phyloP scores from a whole-genome alignment of 495 filamentous ascomycete genomes.

The Annulohypoxylon stygium region DNA sequence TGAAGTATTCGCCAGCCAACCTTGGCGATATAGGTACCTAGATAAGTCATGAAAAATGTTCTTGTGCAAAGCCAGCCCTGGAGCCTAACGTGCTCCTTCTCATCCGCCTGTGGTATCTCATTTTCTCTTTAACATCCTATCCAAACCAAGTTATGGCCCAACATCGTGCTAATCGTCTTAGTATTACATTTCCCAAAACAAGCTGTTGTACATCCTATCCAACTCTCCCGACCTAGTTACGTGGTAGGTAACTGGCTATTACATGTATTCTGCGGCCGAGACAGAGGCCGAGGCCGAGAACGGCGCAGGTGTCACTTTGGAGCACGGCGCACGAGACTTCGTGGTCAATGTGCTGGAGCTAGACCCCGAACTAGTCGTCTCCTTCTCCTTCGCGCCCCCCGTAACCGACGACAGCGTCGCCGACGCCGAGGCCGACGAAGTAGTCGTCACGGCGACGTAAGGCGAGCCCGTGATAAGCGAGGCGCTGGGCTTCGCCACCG shows the following conservation, averaged over 20 bases:
- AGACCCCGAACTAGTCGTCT: neutral
- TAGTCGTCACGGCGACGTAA: neutral
- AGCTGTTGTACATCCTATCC: neutral
- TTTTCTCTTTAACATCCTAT: neutral
- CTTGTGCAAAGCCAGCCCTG: too few relatives aligned
- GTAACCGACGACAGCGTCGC: neutral
- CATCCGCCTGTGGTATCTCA: constrained; percentile 2
- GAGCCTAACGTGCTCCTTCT: neutral
- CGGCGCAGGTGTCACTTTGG: neutral
- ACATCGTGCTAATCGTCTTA: neutral
- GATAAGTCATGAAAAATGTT: too few relatives aligned
- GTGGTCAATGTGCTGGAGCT: neutral
- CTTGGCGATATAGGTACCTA: too few relatives aligned
- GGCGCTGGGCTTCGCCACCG: constrained; percentile 24
- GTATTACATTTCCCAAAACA: neutral
- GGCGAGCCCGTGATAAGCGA: constrained; percentile 29
- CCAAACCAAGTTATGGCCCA: neutral
- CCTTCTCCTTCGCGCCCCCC: neutral
- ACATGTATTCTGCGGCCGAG: neutral
- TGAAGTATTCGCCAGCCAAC: neutral
- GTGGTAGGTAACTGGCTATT: neutral
- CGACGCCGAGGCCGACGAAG: too few relatives aligned
- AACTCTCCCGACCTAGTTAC: neutral
- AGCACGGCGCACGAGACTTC: neutral
- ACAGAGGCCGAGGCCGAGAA: neutral